Evolutionary conservation across 2,329 filamentous ascomycete species (phyloP).

Genomic region (Apiospora kogelbergensis): DNA sequence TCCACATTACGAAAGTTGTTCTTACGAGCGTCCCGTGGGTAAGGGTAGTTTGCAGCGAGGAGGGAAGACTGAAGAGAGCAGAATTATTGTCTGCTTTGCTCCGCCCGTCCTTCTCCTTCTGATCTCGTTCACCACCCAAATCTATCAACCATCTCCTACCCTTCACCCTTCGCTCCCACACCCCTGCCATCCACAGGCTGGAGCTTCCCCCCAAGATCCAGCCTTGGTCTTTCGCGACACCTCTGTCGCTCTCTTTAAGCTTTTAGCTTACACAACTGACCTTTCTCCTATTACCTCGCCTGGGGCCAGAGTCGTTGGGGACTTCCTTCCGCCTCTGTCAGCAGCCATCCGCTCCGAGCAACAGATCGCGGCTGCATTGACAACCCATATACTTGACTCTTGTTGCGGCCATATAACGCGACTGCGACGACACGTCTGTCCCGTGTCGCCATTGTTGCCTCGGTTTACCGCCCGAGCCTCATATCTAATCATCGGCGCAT

Average conservation of each 20-base stretch:
- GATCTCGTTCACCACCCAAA: constrained; percentile 7
- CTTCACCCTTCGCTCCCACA: constrained; percentile 2
- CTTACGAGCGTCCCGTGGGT: constrained; percentile 10
- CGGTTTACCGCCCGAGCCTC: not conserved
- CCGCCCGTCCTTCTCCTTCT: constrained; percentile 9
- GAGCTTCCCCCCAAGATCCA: constrained; percentile 10
- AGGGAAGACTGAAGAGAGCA: constrained; percentile 6
- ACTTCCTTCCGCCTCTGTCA: not conserved
- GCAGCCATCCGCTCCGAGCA: not conserved
- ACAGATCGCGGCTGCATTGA: not conserved
- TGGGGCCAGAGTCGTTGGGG: not conserved
- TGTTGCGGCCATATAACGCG: not conserved
- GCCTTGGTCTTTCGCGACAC: constrained; percentile 8
- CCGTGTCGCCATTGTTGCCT: constrained; percentile 2
- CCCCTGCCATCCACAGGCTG: constrained; percentile 9
- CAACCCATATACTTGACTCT: not conserved
- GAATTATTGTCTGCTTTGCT: constrained; percentile 10
- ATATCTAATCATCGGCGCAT: not conserved
- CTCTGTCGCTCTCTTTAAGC: not conserved
- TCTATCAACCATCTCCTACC: constrained; percentile 3
- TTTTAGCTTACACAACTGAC: not conserved
- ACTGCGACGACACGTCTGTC: not conserved
- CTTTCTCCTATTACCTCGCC: not conserved
- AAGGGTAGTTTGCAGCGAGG: constrained; percentile 9
- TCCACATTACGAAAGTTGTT: constrained; percentile 14